phyloP scores from a whole-genome alignment of 257 asterid species.

The Verbascum thapsus region DNA sequence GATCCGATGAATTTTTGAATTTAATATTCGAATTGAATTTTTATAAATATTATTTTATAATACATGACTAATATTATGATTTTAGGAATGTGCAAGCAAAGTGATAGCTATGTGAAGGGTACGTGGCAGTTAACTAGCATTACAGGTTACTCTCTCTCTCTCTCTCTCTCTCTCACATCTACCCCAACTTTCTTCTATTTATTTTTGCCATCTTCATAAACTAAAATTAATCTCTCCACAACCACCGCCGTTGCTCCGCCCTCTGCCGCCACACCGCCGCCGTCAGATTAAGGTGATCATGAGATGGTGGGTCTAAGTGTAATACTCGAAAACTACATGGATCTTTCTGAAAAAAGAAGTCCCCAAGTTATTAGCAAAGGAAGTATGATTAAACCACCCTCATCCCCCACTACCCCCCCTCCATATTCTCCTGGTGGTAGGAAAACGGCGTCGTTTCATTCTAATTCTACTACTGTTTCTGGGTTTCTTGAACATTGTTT shows the following conservation, averaged over 20 bases:
- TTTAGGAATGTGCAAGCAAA: too few species aligned
- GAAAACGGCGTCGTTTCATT: not conserved
- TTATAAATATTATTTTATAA: too few species aligned
- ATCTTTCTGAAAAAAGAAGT: slow-evolving; percentile 30
- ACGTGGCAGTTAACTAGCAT: slow-evolving; percentile 75
- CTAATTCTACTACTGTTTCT: slow-evolving; percentile 2
- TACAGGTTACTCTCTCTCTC: too few species aligned
- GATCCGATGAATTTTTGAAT: too few species aligned
- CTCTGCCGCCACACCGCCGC: slow-evolving; percentile 18
- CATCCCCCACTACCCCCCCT: slow-evolving; percentile 35
- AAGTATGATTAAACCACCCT: slow-evolving; percentile 54
- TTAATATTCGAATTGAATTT: too few species aligned
- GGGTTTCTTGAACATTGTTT: slow-evolving; percentile 75
- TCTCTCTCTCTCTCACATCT: too few species aligned
- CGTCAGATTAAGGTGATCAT: too few species aligned
- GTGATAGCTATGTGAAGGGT: slow-evolving; percentile 38
- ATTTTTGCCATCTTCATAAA: slow-evolving; percentile 14
- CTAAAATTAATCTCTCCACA: not conserved
- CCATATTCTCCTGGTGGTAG: too few species aligned
- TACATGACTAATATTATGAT: too few species aligned
- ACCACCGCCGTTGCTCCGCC: not conserved
- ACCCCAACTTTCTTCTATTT: slow-evolving; percentile 23
- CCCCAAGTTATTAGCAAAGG: slow-evolving; percentile 71
- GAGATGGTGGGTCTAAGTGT: slow-evolving; percentile 94
- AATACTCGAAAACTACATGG: slow-evolving; percentile 56